Evolutionary conservation across 2,329 filamentous ascomycete species (phyloP).

Genomic region (Rutstroemia sp.): DNA sequence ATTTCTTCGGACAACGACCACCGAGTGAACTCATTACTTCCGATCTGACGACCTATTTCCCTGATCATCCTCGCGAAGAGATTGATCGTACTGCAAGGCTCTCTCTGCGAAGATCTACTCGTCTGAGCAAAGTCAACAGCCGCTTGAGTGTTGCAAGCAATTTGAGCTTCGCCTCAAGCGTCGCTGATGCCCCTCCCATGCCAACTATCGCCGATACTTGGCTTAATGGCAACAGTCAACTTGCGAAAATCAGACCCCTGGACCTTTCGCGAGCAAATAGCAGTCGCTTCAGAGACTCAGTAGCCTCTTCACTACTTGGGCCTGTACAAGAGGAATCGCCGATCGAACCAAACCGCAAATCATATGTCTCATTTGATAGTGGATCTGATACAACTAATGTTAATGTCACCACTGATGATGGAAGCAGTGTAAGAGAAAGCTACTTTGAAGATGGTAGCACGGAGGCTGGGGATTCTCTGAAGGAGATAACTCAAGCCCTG

Average conservation of each 20-base stretch:
- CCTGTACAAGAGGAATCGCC: conserved; percentile 84
- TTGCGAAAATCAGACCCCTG: conserved; percentile 41
- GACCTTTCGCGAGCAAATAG: conserved; percentile 33
- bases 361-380: conserved; percentile 72
- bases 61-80: conserved; percentile 85
- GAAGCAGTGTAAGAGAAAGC: conserved; percentile 62
- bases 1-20: conserved; percentile 86
- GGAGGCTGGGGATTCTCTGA: conserved; percentile 66
- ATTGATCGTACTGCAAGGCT: conserved; percentile 93
- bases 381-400: conserved; percentile 63
- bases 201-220: conserved; percentile 93
- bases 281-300: conserved; percentile 71
- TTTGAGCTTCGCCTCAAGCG: conserved; percentile 83
- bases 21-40: conserved; percentile 97
- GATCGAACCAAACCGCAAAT: conserved; percentile 82
- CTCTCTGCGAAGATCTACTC: conserved; percentile 82
- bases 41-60: conserved; percentile 94
- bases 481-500: conserved; percentile 77
- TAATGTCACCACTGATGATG: conserved; percentile 70
- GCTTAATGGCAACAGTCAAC: conserved; percentile 57
- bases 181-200: conserved; percentile 89
- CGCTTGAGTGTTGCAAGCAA: conserved; percentile 91
- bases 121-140: conserved; percentile 86
- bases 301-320: conserved; percentile 82
- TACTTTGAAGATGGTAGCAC: conserved; percentile 75